phyloP scores from a whole-genome alignment of 305 asterid genomes.

The Vinca major region DNA sequence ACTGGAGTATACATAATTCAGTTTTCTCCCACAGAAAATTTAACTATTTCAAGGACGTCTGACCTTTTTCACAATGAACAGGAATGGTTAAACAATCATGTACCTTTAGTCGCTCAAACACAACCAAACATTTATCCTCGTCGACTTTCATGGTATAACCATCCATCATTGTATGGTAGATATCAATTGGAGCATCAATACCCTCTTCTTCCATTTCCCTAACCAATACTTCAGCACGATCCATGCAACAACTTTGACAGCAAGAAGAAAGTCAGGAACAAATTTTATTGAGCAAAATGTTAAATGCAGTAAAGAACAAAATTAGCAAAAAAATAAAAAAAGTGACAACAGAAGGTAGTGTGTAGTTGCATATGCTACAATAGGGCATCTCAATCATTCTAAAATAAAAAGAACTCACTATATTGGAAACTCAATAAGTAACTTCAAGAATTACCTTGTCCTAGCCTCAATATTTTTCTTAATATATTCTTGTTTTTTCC shows the following conservation, averaged over 20 bases:
- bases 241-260: constrained; percentile 68
- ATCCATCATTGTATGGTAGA: constrained; percentile 97
- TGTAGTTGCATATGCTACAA: background rate
- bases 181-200: constrained; percentile 80
- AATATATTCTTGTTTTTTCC: background rate
- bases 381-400: background rate
- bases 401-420: background rate
- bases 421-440: background rate
- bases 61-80: background rate
- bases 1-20: too few relatives aligned
- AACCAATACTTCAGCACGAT: constrained; percentile 82
- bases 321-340: too few relatives aligned
- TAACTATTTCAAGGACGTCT: too few relatives aligned
- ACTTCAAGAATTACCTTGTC: background rate
- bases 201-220: constrained; percentile 96
- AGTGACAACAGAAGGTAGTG: background rate
- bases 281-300: background rate
- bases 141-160: constrained; percentile 72
- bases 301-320: background rate
- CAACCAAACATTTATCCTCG: constrained; percentile 71
- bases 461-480: background rate
- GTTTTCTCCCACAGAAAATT: too few relatives aligned
- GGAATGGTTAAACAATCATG: constrained; percentile 11
- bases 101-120: constrained; percentile 80
- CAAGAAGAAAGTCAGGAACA: constrained; percentile 16